These are phyloP conservation scores for Eleusine indica DNA, from an alignment of 176 grass and related monocot species.

Conservation along the genomic window DNA sequence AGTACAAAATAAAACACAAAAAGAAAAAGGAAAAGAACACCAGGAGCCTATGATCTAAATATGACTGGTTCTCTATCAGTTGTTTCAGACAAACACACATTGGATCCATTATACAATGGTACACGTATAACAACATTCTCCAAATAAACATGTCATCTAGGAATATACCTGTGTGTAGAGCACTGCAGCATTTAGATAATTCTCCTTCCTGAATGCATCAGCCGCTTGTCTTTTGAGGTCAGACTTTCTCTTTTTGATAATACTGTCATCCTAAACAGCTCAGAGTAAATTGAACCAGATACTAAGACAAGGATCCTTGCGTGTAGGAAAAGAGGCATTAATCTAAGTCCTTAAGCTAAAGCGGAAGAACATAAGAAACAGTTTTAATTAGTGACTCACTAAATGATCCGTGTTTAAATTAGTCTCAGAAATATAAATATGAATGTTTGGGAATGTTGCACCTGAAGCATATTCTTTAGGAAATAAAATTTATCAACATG, in stretches of 20 bases:
- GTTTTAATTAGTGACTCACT: neutral
- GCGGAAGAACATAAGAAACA: neutral
- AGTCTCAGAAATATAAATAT: neutral
- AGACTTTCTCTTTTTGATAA: constrained; percentile 19
- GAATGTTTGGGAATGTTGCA: neutral
- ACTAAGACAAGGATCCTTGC: neutral
- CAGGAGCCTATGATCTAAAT: too few relatives aligned
- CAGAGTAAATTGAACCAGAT: constrained; percentile 17
- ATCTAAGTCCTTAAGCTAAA: neutral
- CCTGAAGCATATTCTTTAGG: neutral
- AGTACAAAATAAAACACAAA: too few relatives aligned
- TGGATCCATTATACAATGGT: too few relatives aligned
- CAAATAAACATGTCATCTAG: constrained; percentile 10
- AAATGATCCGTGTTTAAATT: neutral
- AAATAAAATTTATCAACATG: neutral
- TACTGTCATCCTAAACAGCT: constrained; percentile 32
- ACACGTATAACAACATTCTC: neutral
- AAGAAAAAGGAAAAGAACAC: too few relatives aligned
- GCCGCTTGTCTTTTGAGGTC: constrained; percentile 36
- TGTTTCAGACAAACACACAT: too few relatives aligned
- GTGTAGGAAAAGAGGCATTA: neutral
- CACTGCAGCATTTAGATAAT: constrained; percentile 37
- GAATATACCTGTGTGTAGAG: constrained; percentile 28
- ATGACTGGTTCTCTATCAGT: too few relatives aligned
- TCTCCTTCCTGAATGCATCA: constrained; percentile 45